phyloP scores from a whole-genome alignment of 2,329 filamentous ascomycete genomes.

The Lecanicillium sp. region DNA sequence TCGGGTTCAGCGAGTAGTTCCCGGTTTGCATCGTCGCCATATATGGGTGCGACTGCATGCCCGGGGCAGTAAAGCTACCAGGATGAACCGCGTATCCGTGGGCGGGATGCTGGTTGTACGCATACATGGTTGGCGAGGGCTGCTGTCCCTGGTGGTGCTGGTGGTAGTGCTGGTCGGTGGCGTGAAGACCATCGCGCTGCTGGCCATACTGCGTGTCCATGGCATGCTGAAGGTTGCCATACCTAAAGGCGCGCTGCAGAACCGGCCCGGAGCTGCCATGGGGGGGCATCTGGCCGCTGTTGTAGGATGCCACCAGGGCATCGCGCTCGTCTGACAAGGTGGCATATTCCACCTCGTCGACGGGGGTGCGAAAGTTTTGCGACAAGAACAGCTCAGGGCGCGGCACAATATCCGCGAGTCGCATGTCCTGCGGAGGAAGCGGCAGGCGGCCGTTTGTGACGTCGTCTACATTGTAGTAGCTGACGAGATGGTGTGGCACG shows the following conservation, averaged over 20 bases:
- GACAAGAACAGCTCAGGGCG: slow-evolving; percentile 50
- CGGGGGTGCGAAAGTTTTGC: slow-evolving; percentile 59
- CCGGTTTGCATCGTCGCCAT: background rate
- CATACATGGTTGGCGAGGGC: background rate
- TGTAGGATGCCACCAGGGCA: slow-evolving; percentile 9
- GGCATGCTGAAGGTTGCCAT: slow-evolving; percentile 14
- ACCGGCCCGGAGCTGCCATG: slow-evolving; percentile 7
- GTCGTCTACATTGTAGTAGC: slow-evolving; percentile 79
- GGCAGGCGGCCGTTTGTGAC: slow-evolving; percentile 55
- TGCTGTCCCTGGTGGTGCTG: background rate
- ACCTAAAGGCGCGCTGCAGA: slow-evolving; percentile 18
- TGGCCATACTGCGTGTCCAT: slow-evolving; percentile 2
- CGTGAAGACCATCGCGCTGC: no score
- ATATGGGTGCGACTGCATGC: background rate
- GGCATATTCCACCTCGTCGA: slow-evolving; percentile 48
- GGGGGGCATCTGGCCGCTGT: slow-evolving; percentile 11
- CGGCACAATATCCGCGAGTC: slow-evolving; percentile 36
- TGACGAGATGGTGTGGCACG: slow-evolving; percentile 77
- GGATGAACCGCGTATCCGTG: slow-evolving; percentile 1
- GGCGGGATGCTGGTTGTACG: background rate
- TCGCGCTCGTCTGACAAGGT: slow-evolving; percentile 8
- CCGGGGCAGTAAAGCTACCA: background rate
- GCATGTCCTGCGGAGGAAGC: slow-evolving; percentile 45
- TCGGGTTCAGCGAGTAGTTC: slow-evolving; percentile 16
- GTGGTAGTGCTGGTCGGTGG: no score